These are phyloP conservation scores for Pleurotus cornucopiae DNA, from an alignment of 768 basidiomycete genomes.

Conservation along the genomic window DNA sequence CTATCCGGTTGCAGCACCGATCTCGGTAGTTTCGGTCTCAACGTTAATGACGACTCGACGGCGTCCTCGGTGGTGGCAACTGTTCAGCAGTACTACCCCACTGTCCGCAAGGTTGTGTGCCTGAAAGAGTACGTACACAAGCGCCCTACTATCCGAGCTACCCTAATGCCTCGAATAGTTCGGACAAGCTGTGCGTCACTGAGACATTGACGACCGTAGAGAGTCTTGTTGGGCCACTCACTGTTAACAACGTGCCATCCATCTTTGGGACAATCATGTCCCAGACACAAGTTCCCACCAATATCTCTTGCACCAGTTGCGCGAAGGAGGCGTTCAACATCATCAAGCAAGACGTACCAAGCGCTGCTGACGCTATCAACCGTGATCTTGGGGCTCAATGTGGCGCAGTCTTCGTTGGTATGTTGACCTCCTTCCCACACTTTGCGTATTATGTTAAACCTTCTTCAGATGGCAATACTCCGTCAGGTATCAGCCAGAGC, in stretches of 20 bases:
- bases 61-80: conserved; percentile 23
- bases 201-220: conserved; percentile 54
- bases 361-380: conserved; percentile 21
- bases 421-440: conserved; percentile 13
- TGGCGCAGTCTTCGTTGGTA: conserved; percentile 51
- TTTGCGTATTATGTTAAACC: not conserved
- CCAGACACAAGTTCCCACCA: conserved; percentile 17
- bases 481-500: conserved; percentile 30
- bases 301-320: conserved; percentile 50
- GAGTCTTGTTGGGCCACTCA: conserved; percentile 30
- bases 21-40: conserved; percentile 25
- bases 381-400: conserved; percentile 34
- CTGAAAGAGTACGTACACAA: conserved; percentile 54
- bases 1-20: conserved; percentile 43
- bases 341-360: conserved; percentile 30
- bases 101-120: conserved; percentile 51
- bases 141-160: not conserved
- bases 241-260: conserved; percentile 22
- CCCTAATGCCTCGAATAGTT: conserved; percentile 24
- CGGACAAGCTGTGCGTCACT: conserved; percentile 44
- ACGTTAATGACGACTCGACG: conserved; percentile 13
- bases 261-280: conserved; percentile 9
- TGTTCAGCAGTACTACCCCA: conserved; percentile 55
- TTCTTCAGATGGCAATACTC: conserved; percentile 31
- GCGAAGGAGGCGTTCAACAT: conserved; percentile 48